Evolutionary conservation across 352 stramenopile species (phyloP).

Genomic region (Globisporangium radiosum): DNA sequence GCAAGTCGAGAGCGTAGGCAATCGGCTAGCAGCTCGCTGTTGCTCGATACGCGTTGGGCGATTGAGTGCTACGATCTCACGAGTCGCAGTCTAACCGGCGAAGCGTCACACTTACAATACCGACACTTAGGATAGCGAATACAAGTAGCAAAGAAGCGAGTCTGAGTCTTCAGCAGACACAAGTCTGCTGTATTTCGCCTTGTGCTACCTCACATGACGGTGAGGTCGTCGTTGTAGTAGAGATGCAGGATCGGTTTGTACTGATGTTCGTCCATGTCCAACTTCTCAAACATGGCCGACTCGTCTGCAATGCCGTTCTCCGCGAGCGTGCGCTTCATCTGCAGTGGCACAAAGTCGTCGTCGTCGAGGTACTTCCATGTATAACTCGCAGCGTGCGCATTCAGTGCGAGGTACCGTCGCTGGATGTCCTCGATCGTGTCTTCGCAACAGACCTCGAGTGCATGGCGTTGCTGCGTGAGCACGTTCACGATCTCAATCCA

Average conservation of each 20-base stretch:
- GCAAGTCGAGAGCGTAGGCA: no score
- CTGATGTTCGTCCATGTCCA: conserved; percentile 84
- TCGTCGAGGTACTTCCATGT: conserved; percentile 88
- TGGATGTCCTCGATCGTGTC: conserved; percentile 88
- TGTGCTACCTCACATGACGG: conserved; percentile 33
- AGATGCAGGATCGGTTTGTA: conserved; percentile 88
- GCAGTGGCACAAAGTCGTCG: conserved; percentile 82
- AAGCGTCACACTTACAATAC: no score
- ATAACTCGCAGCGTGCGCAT: conserved; percentile 88
- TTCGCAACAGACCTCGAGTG: conserved; percentile 80
- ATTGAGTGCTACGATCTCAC: no score
- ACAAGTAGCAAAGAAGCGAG: no score
- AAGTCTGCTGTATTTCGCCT: no score
- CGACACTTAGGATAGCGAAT: no score
- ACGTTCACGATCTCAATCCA: conserved; percentile 89
- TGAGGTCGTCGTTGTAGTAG: conserved; percentile 94
- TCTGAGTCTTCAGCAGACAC: no score
- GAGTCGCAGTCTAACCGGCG: no score
- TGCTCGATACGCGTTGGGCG: no score
- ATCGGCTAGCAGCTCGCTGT: no score
- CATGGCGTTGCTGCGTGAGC: conserved; percentile 81
- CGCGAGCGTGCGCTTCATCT: conserved; percentile 85
- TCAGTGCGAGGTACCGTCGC: conserved; percentile 76
- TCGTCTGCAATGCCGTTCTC: conserved; percentile 88
- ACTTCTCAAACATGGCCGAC: conserved; percentile 62